phyloP scores from a whole-genome alignment of 1,139 yeast species.

The Hansenula sp. region DNA sequence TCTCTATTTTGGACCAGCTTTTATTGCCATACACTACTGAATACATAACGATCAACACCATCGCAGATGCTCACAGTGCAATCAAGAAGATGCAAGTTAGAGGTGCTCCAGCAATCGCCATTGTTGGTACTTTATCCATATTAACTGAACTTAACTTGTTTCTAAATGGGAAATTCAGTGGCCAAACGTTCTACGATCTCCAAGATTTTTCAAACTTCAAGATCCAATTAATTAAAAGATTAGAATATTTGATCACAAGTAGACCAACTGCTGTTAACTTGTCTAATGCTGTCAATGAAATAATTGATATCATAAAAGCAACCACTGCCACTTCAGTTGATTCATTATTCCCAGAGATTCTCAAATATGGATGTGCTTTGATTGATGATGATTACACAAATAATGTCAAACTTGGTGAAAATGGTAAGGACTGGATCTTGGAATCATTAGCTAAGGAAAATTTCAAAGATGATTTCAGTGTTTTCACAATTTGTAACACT shows the following conservation, averaged over 20 bases:
- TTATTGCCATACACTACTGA: slow-evolving; percentile 73
- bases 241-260: slow-evolving; percentile 67
- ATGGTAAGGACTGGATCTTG: slow-evolving; percentile 71
- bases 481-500: slow-evolving; percentile 80
- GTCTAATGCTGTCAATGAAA: slow-evolving; percentile 67
- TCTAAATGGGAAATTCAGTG: slow-evolving; percentile 19
- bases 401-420: slow-evolving; percentile 71
- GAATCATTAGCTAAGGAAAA: slow-evolving; percentile 41
- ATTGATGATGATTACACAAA: slow-evolving; percentile 74
- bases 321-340: slow-evolving; percentile 22
- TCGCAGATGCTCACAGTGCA: slow-evolving; percentile 74
- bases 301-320: slow-evolving; percentile 36
- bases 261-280: slow-evolving; percentile 96
- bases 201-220: slow-evolving; percentile 25
- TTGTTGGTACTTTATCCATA: slow-evolving; percentile 85
- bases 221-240: slow-evolving; percentile 36
- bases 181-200: slow-evolving; percentile 31
- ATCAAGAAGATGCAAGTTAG: slow-evolving; percentile 91
- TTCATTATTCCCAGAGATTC: slow-evolving; percentile 35
- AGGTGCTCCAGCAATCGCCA: slow-evolving; percentile 98
- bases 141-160: slow-evolving; percentile 55
- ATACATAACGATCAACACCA: slow-evolving; percentile 54
- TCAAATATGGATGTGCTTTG: slow-evolving; percentile 51
- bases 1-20: slow-evolving; percentile 76
- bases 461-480: slow-evolving; percentile 66